Conservation (phyloP, 2,329 filamentous ascomycete genomes). For the Trichophyton benhamiae region DNA sequence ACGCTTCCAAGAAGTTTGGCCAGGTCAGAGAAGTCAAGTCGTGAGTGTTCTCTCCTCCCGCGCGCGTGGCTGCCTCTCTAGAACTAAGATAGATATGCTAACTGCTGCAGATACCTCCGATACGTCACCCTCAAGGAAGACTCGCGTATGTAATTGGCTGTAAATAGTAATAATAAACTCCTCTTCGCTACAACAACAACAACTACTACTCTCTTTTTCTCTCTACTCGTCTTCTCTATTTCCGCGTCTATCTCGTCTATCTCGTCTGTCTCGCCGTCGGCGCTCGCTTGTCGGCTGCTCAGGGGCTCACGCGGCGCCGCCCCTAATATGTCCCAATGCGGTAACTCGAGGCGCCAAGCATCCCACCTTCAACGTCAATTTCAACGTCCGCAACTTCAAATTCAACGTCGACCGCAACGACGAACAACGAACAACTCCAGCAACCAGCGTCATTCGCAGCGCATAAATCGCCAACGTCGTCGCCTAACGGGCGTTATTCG, state of each 20-base stretch:
- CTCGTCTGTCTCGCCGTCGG: no score
- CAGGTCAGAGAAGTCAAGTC: conserved; percentile 52
- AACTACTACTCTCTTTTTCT: no score
- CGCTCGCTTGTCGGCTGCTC: not conserved
- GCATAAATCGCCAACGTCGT: not conserved
- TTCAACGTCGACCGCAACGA: not conserved
- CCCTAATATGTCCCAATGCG: not conserved
- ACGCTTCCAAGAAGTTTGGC: conserved; percentile 80
- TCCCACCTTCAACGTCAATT: not conserved
- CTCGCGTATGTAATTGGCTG: not conserved
- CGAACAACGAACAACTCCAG: not conserved
- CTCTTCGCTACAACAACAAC: not conserved
- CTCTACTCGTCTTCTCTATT: not conserved
- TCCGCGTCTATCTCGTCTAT: not conserved
- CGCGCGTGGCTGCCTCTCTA: no score
- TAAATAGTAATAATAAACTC: not conserved
- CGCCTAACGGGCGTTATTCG: not conserved
- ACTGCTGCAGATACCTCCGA: conserved; percentile 24
- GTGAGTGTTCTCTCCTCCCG: conserved; percentile 22
- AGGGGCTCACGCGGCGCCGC: not conserved
- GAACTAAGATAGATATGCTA: not conserved
- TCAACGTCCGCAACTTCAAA: not conserved
- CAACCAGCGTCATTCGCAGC: not conserved
- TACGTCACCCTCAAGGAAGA: conserved; percentile 26
- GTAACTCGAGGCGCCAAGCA: not conserved